phyloP scores from a whole-genome alignment of 352 stramenopile genomes.

The Globisporangium perplexum region DNA sequence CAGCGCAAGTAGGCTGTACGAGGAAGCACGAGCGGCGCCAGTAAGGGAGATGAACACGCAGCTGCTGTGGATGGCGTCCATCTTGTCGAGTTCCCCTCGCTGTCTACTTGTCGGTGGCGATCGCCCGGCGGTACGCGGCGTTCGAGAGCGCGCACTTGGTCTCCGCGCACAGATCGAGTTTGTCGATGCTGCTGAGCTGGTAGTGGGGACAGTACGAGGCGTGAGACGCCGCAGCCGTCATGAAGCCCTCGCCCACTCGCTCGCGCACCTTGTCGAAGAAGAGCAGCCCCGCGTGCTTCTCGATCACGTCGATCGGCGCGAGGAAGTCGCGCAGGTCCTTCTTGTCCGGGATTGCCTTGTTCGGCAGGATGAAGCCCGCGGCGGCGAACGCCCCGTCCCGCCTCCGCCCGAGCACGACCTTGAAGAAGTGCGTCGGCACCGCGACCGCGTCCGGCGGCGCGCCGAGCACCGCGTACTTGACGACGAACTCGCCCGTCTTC shows the following conservation, averaged over 20 bases:
- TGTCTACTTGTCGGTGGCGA: constrained; percentile 15
- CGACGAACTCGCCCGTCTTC: constrained; percentile 52
- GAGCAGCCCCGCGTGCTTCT: constrained; percentile 89
- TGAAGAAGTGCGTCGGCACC: constrained; percentile 97
- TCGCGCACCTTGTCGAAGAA: constrained; percentile 88
- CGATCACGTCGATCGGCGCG: constrained; percentile 87
- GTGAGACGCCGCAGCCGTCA: neutral
- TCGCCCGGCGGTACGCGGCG: constrained; percentile 33
- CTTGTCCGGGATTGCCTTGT: constrained; percentile 74
- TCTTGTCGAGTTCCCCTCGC: no score
- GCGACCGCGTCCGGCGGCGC: constrained; percentile 79
- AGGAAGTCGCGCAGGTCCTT: constrained; percentile 84
- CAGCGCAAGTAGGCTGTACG: constrained; percentile 8
- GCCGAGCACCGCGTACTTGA: constrained; percentile 81
- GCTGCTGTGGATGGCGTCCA: neutral
- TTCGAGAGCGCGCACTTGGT: constrained; percentile 53
- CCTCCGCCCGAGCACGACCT: constrained; percentile 83
- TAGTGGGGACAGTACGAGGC: neutral
- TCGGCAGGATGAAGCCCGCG: constrained; percentile 93
- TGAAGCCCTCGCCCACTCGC: neutral
- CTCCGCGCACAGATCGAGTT: constrained; percentile 54
- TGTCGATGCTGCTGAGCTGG: constrained; percentile 42
- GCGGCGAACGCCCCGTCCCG: constrained; percentile 61
- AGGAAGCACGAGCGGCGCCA: no score
- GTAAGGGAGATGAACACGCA: neutral